A percentile compares a stretch with the other conserved stretches of the same genome.
Conservation (phyloP, 2,329 filamentous ascomycete species). For the Setomelanomma holmii region DNA sequence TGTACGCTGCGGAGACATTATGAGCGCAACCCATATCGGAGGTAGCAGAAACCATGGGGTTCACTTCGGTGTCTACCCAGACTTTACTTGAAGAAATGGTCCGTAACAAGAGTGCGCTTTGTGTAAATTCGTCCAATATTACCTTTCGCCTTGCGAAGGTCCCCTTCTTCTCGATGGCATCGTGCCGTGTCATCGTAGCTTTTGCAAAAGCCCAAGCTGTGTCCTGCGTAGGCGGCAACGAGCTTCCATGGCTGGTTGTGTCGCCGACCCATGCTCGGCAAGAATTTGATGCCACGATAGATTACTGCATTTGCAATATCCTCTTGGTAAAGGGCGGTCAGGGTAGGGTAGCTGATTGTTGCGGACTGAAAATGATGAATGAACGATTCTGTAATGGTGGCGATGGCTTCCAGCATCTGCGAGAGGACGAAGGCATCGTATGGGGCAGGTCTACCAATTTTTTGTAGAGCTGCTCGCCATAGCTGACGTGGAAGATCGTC, state of each 20-base stretch:
- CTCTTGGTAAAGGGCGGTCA: slow-evolving; percentile 9
- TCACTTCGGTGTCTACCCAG: too few relatives aligned
- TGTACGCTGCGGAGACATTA: not conserved
- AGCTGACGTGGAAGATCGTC: slow-evolving; percentile 11
- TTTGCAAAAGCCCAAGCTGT: slow-evolving; percentile 14
- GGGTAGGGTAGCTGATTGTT: slow-evolving; percentile 10
- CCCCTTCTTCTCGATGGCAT: slow-evolving; percentile 8
- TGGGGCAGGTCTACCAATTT: slow-evolving; percentile 8
- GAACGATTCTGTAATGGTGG: not conserved
- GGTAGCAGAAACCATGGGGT: too few relatives aligned
- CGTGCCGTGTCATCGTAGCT: slow-evolving; percentile 2
- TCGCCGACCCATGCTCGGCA: slow-evolving; percentile 4
- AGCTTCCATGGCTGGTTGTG: slow-evolving; percentile 9
- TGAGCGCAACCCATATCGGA: not conserved
- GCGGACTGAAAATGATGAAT: not conserved
- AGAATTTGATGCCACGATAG: slow-evolving; percentile 6
- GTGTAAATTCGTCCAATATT: slow-evolving; percentile 14
- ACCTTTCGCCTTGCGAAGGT: slow-evolving; percentile 4
- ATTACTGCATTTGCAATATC: slow-evolving; percentile 7
- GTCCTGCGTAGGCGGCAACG: slow-evolving; percentile 12
- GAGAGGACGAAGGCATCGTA: slow-evolving; percentile 9
- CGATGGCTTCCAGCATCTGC: slow-evolving; percentile 1
- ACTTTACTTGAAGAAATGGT: too few relatives aligned
- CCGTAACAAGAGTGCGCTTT: too few relatives aligned
- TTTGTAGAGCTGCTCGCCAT: slow-evolving; percentile 3